These are phyloP conservation scores for Pseudonectria buxi DNA, from an alignment of 2,329 filamentous ascomycete genomes.

Conservation along the genomic window DNA sequence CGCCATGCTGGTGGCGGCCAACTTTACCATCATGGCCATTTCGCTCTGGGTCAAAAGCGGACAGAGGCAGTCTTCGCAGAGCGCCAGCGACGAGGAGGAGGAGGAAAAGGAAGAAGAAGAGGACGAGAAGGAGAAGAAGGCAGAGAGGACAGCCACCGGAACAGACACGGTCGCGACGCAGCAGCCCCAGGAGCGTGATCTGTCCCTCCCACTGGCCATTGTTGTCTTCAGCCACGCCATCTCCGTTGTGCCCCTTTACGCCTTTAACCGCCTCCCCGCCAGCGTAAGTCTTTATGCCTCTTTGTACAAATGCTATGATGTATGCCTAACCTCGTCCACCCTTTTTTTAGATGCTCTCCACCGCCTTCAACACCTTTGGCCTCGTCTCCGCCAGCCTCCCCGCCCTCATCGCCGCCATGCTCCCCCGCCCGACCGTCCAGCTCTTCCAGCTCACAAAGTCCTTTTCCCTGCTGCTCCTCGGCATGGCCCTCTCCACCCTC, in stretches of 20 bases:
- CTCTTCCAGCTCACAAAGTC: slow-evolving; percentile 77
- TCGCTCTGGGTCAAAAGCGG: slow-evolving; percentile 90
- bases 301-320: neutral
- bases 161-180: slow-evolving; percentile 3
- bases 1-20: slow-evolving; percentile 92
- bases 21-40: slow-evolving; percentile 93
- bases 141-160: slow-evolving; percentile 18
- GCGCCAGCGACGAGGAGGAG: slow-evolving; percentile 6
- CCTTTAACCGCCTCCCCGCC: slow-evolving; percentile 71
- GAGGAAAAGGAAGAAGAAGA: slow-evolving; percentile 10
- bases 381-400: slow-evolving; percentile 51
- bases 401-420: slow-evolving; percentile 44
- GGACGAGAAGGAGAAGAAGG: slow-evolving; percentile 19
- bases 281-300: slow-evolving; percentile 43
- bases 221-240: slow-evolving; percentile 69
- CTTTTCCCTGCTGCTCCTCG: slow-evolving; percentile 85
- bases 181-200: slow-evolving; percentile 49
- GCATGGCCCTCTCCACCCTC: slow-evolving; percentile 84
- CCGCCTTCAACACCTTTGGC: slow-evolving; percentile 53
- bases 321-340: slow-evolving; percentile 6
- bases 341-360: slow-evolving; percentile 46
- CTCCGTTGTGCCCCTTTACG: slow-evolving; percentile 72
- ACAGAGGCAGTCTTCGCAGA: slow-evolving; percentile 30
- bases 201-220: slow-evolving; percentile 67
- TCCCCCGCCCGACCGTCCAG: slow-evolving; percentile 52